Base-by-base conservation (phyloP, 192 early-diverging fungal genomes). In the Entomortierella chlamydospora region DNA sequence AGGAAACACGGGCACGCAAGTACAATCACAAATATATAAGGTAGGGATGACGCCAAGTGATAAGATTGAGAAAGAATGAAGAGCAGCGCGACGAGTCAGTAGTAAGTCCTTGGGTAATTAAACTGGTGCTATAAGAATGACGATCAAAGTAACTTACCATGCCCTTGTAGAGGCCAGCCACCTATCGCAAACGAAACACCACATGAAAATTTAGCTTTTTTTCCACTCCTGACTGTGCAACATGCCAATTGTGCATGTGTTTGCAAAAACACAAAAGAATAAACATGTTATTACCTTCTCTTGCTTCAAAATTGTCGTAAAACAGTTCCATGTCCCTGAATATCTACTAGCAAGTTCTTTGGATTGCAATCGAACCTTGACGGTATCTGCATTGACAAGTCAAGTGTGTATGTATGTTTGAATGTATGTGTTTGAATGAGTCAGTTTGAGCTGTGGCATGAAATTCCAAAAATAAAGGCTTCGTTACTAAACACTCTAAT, bases 241-340 rank as follows among this genome's bases (percentile, higher is more conserved):
- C 63, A 50, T 57, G 18, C 22, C 55, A 22, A 37, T 57, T 37
- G 59, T 29, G 9, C 59, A 64, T 64, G 63, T 39, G 51, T 52
- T 43, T 39, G 15, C 45, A 47, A 20, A 20, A 34, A 26, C 18
- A 41, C 3, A 29, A 4, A 6, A 26, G 23, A 3, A 8, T 26
- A 54, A 39, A 33, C 52, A 25, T 28, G 28, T 51, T 53, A 8
- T 31, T 78, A 89, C 86, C 84, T 87, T 87, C 68, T 89, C 88
- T 57, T 86, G 85, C 57, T 68, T 70, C 33, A 89, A 62, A 47
- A 87, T 89, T 23, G 80, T 87, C 1, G 63, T 57, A 41, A 89
- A 85, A 56, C 88, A 89, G 69, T 89, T 76, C 86, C 84, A 86
- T 62, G 88, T 89, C 42, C 88, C 86, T 72, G 79, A 79, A 52